These are phyloP conservation scores for Tillandsia leiboldiana DNA, from an alignment of 176 grass and related monocot species.

Conservation along the genomic window DNA sequence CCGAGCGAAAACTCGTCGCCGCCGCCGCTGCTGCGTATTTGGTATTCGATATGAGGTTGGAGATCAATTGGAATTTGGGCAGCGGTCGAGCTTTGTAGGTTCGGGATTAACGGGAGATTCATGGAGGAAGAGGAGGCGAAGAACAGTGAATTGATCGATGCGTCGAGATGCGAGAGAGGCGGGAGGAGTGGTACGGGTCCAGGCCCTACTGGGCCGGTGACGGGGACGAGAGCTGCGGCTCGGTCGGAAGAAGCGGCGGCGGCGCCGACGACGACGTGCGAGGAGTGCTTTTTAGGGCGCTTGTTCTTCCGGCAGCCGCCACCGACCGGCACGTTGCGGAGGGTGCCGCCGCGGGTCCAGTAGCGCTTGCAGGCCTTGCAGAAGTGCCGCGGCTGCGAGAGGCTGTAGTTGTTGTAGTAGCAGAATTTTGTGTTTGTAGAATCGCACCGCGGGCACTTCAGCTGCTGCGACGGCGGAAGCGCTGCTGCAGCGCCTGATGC, in stretches of 20 bases:
- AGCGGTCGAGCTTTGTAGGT: background rate
- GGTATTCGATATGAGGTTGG: background rate
- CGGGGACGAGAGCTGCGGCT: conserved; percentile 13
- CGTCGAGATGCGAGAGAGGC: background rate
- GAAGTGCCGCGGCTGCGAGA: conserved; percentile 95
- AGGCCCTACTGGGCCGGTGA: conserved; percentile 11
- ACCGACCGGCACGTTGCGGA: conserved; percentile 92
- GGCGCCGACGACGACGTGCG: background rate
- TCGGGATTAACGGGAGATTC: background rate
- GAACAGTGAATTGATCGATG: background rate
- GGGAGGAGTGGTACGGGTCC: too few relatives aligned
- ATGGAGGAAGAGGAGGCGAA: background rate
- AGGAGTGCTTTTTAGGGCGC: conserved; percentile 24
- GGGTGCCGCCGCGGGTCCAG: conserved; percentile 95
- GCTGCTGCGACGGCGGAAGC: conserved; percentile 36
- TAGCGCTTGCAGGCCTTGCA: conserved; percentile 99
- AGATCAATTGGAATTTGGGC: background rate
- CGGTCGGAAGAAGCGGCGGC: background rate
- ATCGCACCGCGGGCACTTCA: conserved; percentile 79
- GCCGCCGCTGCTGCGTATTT: background rate
- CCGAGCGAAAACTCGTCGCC: background rate
- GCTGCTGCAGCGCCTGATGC: conserved; percentile 14
- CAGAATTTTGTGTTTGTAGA: conserved; percentile 99
- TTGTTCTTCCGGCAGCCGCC: conserved; percentile 96
- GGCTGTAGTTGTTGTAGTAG: conserved; percentile 99